Conservation (phyloP, 208 protist species). For the Herpetomonas samuelpessoai region DNA sequence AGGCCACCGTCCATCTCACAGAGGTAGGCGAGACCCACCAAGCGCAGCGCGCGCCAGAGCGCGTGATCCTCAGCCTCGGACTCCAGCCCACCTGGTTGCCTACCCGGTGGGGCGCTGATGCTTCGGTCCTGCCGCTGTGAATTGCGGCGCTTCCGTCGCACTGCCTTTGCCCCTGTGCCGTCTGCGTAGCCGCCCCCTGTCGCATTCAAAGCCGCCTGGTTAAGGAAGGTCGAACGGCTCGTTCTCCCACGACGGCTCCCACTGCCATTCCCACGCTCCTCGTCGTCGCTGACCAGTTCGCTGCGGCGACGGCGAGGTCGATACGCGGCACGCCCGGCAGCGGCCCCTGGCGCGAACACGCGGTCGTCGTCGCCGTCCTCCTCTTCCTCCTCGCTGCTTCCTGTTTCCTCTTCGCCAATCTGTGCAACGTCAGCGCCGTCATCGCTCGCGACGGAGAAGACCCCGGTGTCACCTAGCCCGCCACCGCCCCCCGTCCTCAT, state of each 20-base stretch:
- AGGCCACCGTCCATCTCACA: slow-evolving; percentile 38
- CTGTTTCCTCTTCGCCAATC: neutral
- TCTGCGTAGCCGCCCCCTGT: neutral
- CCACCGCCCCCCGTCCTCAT: neutral
- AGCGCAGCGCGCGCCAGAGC: slow-evolving; percentile 48
- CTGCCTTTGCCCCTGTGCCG: neutral
- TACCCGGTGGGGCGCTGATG: neutral
- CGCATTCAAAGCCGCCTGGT: neutral
- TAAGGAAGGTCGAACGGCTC: neutral
- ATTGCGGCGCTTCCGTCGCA: neutral
- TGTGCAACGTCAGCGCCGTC: neutral
- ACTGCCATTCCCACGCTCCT: neutral
- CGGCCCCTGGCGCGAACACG: neutral
- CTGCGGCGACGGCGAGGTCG: slow-evolving; percentile 6
- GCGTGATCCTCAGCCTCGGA: slow-evolving; percentile 22
- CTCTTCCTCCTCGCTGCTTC: slow-evolving; percentile 7
- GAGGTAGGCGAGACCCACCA: slow-evolving; percentile 30
- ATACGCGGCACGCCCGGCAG: neutral
- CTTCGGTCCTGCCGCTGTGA: slow-evolving; percentile 4
- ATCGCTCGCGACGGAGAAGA: slow-evolving; percentile 1
- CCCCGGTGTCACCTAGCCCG: too few species aligned
- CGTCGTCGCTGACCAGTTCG: slow-evolving; percentile 3
- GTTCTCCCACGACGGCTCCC: neutral
- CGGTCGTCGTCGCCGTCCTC: slow-evolving; percentile 13
- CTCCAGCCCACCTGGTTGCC: neutral